Percentiles rank a stretch among this genome's conserved stretches.
Evolutionary conservation across 2,329 filamentous ascomycete genomes (phyloP).

Genomic region (Teratosphaeria gauchensis): DNA sequence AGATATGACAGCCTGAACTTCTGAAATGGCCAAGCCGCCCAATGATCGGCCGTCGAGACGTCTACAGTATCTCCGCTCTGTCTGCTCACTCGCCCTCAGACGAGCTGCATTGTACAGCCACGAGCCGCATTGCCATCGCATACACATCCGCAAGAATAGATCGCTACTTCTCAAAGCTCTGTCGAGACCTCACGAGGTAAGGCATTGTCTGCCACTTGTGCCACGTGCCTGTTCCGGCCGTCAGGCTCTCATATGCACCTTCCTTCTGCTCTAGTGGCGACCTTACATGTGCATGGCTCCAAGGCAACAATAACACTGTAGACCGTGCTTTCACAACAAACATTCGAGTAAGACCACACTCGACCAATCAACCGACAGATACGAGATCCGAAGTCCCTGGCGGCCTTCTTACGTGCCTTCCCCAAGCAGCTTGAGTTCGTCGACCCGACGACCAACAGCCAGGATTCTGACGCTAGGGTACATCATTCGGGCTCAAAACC

Average conservation of each 20-base stretch:
- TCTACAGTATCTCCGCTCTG: too few relatives aligned
- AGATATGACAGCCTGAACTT: too few relatives aligned
- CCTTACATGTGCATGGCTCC: background rate
- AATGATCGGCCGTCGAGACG: too few relatives aligned
- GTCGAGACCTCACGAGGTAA: too few relatives aligned
- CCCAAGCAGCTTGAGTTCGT: background rate
- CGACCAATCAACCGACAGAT: background rate
- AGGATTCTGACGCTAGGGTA: background rate
- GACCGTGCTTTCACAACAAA: background rate
- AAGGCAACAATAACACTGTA: background rate
- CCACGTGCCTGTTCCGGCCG: too few relatives aligned
- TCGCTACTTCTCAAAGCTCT: too few relatives aligned
- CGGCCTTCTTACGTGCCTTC: background rate
- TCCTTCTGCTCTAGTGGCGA: background rate
- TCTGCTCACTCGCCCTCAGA: too few relatives aligned
- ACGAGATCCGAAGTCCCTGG: background rate
- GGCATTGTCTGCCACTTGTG: too few relatives aligned
- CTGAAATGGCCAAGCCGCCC: too few relatives aligned
- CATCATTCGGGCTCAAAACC: background rate
- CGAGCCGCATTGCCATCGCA: too few relatives aligned
- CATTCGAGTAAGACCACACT: background rate
- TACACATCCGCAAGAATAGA: too few relatives aligned
- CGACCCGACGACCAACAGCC: background rate
- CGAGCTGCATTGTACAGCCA: too few relatives aligned
- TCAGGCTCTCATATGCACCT: background rate